phyloP scores from a whole-genome alignment of 306 rosid species.

The Psophocarpus tetragonolobus region DNA sequence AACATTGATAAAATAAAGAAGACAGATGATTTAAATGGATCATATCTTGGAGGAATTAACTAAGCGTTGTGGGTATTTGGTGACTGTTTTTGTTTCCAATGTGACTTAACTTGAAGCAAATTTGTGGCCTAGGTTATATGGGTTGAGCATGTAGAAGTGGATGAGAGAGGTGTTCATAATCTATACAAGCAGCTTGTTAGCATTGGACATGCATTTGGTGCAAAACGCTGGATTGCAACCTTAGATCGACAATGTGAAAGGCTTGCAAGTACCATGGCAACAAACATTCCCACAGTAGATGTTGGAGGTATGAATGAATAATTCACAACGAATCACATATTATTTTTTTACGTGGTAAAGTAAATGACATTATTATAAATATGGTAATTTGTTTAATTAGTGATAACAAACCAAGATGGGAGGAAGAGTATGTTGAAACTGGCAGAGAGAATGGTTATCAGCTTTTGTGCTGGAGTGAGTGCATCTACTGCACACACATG shows the following conservation, averaged over 20 bases:
- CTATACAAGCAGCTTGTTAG: conserved; percentile 91
- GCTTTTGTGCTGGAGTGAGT: conserved; percentile 97
- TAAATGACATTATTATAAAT: not conserved
- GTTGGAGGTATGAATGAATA: conserved; percentile 64
- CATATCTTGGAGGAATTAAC: not conserved
- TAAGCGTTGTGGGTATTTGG: not conserved
- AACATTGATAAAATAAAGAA: not conserved
- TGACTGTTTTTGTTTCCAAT: not conserved
- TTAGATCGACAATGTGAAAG: conserved; percentile 94
- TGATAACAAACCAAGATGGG: conserved; percentile 93
- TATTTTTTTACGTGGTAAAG: not conserved
- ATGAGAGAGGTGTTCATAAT: conserved; percentile 91
- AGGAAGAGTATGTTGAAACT: conserved; percentile 95
- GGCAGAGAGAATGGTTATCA: conserved; percentile 98
- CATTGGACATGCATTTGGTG: conserved; percentile 93
- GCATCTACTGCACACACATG: conserved; percentile 96
- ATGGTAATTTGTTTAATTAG: conserved; percentile 39
- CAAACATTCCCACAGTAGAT: conserved; percentile 77
- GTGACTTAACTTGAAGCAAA: not conserved
- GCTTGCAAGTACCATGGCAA: conserved; percentile 92
- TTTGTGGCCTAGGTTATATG: conserved; percentile 64
- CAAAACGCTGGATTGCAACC: conserved; percentile 92
- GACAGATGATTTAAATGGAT: not conserved
- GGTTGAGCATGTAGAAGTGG: conserved; percentile 96
- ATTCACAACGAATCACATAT: too few species aligned